Evolutionary conservation across 441 rosid genomes (phyloP), one percentile per base, ranked within the genome.

Genomic region (Adansonia rubrostipa): DNA sequence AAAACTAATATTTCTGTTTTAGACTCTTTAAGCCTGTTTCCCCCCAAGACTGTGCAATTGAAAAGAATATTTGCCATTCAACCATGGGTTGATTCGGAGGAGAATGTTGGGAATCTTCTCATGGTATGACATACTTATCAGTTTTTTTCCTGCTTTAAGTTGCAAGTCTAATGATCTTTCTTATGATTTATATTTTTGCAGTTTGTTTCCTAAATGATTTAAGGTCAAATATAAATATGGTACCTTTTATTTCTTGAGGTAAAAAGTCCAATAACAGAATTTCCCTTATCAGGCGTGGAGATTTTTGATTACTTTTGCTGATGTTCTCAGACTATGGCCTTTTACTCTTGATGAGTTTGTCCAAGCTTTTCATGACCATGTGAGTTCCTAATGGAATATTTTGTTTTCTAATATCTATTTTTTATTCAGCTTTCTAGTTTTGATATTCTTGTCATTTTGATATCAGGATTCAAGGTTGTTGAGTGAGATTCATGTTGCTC

Each of bases 361-460:
- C 77, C 99, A 97, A 88, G 97, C 97, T 73, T 89, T 97, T 73
- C 99, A 95, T 84, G 99, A 97, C 84, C 88, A 89, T 83, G 99
- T 97, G 85, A 87, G 94, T 86, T 78, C 66, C 47, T 36, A 19
- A 40, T 62, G 22, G 56, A 51, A 56, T 15, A 75, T 36, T 47
- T 71, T 22, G 47, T 33, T 77, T 72, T 68, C 54, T 64, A 51
- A 65, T 48, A 42, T 28, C 75, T n/a, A 48, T 76, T 79, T 71
- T 50, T 54, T 63, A 68, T 71, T 45, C 47, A 57, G 71, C 20
- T 68, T 75, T 69, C 73, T 51, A 56, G 70, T 65, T 82, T 40
- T 76, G 78, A 61, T 76, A 48, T 83, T 77, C 48, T 11, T 50
- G 48, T 71, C 51, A 61, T 76, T 78, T 63, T 82, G 80, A 76